Evolutionary conservation across 164 flowering plant genomes (phyloP), one percentile per base, ranked within the genome.

Genomic region (Vitis riparia): DNA sequence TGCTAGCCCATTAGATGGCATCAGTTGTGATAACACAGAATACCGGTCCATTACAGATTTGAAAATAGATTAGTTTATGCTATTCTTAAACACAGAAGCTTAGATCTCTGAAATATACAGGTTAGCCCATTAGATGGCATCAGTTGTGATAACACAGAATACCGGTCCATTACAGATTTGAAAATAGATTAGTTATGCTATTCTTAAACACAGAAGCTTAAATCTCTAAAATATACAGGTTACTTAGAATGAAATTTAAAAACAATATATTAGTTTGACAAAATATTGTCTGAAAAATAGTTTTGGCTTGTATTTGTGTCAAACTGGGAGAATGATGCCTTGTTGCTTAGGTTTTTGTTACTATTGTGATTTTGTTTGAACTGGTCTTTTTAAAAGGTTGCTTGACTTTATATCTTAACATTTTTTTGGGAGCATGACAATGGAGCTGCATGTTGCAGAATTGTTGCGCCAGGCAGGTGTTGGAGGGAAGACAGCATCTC

Each of bases 391-490:
- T 23, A 23, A 23, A 23, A 37, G 44, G 44, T 37, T 37, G 7
- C 44, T 37, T 37, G 44, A 37, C 44, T 30, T 49, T 27, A 14
- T 12, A 11, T 9, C 16, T 55, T 11, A 16, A n/a, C 51, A 58
- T 66, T 67, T 66, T 30, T 17, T 10, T 55, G 16, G n/a, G 9
- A 58, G 32, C 48, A 47, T 44, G 50, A 68, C 12, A 51, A 51
- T 14, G 14, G 60, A 50, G 51, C 30, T 63, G 57, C 53, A 16
- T 27, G 44, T 67, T 68, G 75, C 79, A 86, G 92, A 77, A 68
- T 74, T 81, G 73, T 74, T 82, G 80, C 90, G 92, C 16, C 82
- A 79, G 71, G 83, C 89, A 71, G 83, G 84, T 58, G 80, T 66
- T 17, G 84, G 77, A 50, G 80, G 78, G 23, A 88, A 81, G 71